These are phyloP conservation scores for Desmodesmus armatus DNA, from an alignment of 139 green algal genomes.

Conservation along the genomic window DNA sequence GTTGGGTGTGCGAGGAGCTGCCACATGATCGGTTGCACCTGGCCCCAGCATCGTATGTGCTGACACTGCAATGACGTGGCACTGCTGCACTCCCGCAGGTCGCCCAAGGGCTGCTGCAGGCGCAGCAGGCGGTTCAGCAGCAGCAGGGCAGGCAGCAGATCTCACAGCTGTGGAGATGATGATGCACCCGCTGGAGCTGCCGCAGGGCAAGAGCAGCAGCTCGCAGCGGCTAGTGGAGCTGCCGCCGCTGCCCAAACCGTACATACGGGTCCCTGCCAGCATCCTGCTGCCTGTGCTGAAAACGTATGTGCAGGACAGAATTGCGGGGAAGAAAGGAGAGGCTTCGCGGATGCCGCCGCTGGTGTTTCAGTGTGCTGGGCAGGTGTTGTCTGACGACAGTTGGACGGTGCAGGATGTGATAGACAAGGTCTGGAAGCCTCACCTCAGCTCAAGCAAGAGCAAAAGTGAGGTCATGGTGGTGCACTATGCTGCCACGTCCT, in stretches of 20 bases:
- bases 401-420: conserved; percentile 19
- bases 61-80: no score
- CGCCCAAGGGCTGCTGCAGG: no score
- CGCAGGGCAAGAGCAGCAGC: no score
- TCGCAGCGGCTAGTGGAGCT: no score
- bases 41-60: no score
- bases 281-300: not conserved
- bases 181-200: no score
- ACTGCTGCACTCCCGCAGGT: no score
- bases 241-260: conserved; percentile 10
- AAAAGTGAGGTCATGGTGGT: no score
- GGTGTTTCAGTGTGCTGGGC: conserved; percentile 4
- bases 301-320: conserved; percentile 9
- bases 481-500: no score
- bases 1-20: no score
- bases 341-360: not conserved
- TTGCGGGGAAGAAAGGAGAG: conserved; percentile 23
- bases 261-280: not conserved
- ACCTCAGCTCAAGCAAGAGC: not conserved
- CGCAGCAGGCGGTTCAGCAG: not conserved
- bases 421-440: not conserved
- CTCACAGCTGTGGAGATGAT: not conserved
- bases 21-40: no score
- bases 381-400: not conserved
- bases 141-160: conserved; percentile 3